These are phyloP conservation scores for Herpetomonas muscarum DNA, from an alignment of 208 protist species.

Conservation along the genomic window DNA sequence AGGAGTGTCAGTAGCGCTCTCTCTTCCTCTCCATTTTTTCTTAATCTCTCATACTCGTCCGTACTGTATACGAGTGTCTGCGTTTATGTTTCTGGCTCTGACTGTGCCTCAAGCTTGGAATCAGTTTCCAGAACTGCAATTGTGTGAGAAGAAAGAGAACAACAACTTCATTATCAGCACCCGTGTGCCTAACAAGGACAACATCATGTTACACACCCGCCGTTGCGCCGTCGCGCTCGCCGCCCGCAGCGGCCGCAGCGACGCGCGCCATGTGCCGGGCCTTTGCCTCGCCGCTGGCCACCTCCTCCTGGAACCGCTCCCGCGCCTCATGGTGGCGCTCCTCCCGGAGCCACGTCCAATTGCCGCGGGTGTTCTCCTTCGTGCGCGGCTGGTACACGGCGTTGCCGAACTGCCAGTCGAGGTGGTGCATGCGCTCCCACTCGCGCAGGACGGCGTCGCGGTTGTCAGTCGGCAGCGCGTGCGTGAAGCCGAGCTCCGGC, in stretches of 20 bases:
- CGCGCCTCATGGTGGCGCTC: slow-evolving; percentile 53
- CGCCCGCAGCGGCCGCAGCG: slow-evolving; percentile 26
- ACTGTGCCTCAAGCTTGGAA: no score
- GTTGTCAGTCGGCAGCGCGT: slow-evolving; percentile 80
- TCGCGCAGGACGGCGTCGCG: slow-evolving; percentile 71
- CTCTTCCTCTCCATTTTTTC: no score
- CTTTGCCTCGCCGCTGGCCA: slow-evolving; percentile 65
- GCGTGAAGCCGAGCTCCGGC: slow-evolving; percentile 80
- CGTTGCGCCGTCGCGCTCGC: not conserved
- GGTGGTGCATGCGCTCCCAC: slow-evolving; percentile 87
- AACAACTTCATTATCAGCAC: no score
- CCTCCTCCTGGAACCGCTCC: slow-evolving; percentile 40
- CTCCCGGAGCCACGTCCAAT: slow-evolving; percentile 87
- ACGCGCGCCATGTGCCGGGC: slow-evolving; percentile 66
- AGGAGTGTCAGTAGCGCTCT: no score
- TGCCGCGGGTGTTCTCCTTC: slow-evolving; percentile 69
- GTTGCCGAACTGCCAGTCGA: slow-evolving; percentile 91
- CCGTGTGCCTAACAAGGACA: no score
- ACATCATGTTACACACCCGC: no score
- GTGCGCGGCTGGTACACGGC: slow-evolving; percentile 77
- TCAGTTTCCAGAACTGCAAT: no score
- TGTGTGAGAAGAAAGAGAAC: no score
- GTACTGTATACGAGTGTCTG: no score
- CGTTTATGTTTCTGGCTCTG: no score
- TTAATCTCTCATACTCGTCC: no score